A percentile compares a stretch with the other conserved stretches of the same genome.
phyloP scores from a whole-genome alignment of 2,329 filamentous ascomycete species.

The Blastomyces percursus region DNA sequence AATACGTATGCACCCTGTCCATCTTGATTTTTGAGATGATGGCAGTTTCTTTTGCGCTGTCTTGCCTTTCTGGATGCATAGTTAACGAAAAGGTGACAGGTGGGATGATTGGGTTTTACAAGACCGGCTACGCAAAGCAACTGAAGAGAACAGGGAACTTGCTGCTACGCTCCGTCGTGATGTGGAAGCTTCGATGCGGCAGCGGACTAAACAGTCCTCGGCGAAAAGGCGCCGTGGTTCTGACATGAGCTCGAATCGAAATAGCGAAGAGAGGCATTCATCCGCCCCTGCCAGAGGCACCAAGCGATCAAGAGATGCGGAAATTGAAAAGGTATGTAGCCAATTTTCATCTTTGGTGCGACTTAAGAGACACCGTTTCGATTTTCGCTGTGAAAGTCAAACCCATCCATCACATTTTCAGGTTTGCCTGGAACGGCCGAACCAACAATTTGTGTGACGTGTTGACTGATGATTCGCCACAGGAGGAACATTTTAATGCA shows the following conservation, averaged over 20 bases:
- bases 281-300: conserved; percentile 34
- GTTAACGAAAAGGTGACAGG: conserved; percentile 30
- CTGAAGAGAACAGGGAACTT: conserved; percentile 86
- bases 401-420: background rate
- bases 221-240: conserved; percentile 33
- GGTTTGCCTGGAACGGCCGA: background rate
- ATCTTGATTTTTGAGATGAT: conserved; percentile 6
- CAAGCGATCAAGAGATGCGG: conserved; percentile 37
- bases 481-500: conserved; percentile 82
- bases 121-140: conserved; percentile 88
- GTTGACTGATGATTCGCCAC: conserved; percentile 11
- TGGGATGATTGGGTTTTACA: conserved; percentile 98
- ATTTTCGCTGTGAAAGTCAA: background rate
- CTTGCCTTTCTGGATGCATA: background rate
- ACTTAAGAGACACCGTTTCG: background rate
- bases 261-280: conserved; percentile 36
- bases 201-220: conserved; percentile 25
- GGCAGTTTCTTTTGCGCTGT: background rate
- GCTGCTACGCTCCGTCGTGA: conserved; percentile 44
- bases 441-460: conserved; percentile 1
- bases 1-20: conserved; percentile 53
- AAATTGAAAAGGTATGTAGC: conserved; percentile 37
- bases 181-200: conserved; percentile 27
- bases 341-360: background rate
- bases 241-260: conserved; percentile 34